Evolutionary conservation across 805 yeast species (phyloP).

Genomic region (Teunomyces pallodes): DNA sequence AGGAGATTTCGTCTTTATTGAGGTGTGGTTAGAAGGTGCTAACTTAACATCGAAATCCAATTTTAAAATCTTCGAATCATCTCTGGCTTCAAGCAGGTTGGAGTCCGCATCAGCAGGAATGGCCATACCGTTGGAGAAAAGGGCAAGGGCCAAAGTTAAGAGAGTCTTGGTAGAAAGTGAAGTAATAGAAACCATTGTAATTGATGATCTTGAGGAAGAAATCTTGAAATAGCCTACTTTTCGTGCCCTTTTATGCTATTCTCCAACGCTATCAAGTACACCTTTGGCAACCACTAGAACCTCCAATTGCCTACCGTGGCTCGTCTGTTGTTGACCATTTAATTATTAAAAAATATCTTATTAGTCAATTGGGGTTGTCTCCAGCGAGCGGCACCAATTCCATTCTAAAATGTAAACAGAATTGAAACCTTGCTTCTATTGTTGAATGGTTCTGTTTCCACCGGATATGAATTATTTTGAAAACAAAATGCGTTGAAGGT

Average conservation of each 20-base stretch:
- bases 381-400: neutral
- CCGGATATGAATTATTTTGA: too few species aligned
- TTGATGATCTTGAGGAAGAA: neutral
- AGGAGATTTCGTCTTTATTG: neutral
- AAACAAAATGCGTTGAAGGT: too few species aligned
- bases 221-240: neutral
- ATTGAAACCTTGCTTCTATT: neutral
- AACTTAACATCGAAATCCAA: neutral
- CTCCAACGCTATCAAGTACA: neutral
- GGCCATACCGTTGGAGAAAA: neutral
- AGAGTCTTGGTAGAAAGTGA: neutral
- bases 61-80: neutral
- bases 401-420: neutral
- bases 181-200: slow-evolving; percentile 1
- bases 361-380: neutral
- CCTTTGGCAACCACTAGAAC: neutral
- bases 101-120: neutral
- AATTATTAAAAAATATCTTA: neutral
- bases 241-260: neutral
- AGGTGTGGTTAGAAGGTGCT: neutral
- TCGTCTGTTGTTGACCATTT: neutral
- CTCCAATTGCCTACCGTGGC: neutral
- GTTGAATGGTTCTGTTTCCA: neutral
- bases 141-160: slow-evolving; percentile 1
- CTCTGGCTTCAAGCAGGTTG: neutral